Conservation (phyloP, 2,329 filamentous ascomycete genomes). For the Pseudohalonectria lignicola region DNA sequence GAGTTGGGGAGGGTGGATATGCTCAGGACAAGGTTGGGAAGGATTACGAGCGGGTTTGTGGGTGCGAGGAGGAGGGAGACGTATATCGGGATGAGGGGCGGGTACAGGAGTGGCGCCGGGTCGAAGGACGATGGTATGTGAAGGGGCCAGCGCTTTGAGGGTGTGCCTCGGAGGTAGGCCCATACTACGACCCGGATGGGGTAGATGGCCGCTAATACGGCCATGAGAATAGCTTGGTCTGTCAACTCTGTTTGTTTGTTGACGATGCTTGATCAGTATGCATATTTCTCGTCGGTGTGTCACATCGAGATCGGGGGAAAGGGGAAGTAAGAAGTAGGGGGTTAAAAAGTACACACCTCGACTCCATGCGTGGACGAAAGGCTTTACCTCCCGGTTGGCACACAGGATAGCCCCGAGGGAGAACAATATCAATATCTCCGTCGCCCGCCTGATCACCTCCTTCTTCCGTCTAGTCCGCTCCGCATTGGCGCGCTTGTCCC, state of each 20-base stretch:
- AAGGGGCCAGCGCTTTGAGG: constrained; percentile 28
- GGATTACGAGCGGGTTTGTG: constrained; percentile 47
- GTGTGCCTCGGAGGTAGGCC: constrained; percentile 26
- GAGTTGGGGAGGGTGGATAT: constrained; percentile 65
- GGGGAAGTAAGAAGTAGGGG: too few species aligned
- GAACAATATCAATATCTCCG: constrained; percentile 40
- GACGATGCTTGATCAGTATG: too few species aligned
- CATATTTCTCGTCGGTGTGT: too few species aligned
- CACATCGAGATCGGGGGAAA: too few species aligned
- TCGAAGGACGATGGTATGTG: constrained; percentile 70
- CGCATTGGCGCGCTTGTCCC: constrained; percentile 14
- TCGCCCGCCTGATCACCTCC: constrained; percentile 38
- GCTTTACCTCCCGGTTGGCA: constrained; percentile 32
- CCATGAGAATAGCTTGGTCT: constrained; percentile 22
- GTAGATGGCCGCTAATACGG: constrained; percentile 37
- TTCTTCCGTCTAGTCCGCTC: constrained; percentile 32
- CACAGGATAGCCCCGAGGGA: constrained; percentile 36
- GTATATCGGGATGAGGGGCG: constrained; percentile 62
- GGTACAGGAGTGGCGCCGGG: constrained; percentile 84
- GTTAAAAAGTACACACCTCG: constrained; percentile 29
- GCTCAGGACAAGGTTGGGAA: constrained; percentile 74
- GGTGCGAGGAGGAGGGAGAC: constrained; percentile 65
- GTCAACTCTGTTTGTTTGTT: constrained; percentile 33
- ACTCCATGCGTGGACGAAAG: constrained; percentile 32
- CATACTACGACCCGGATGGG: constrained; percentile 46